Evolutionary conservation across 1,284 basidiomycete genomes (phyloP), one percentile per base, ranked within the genome.

Genomic region (Apiotrichum gamsii): DNA sequence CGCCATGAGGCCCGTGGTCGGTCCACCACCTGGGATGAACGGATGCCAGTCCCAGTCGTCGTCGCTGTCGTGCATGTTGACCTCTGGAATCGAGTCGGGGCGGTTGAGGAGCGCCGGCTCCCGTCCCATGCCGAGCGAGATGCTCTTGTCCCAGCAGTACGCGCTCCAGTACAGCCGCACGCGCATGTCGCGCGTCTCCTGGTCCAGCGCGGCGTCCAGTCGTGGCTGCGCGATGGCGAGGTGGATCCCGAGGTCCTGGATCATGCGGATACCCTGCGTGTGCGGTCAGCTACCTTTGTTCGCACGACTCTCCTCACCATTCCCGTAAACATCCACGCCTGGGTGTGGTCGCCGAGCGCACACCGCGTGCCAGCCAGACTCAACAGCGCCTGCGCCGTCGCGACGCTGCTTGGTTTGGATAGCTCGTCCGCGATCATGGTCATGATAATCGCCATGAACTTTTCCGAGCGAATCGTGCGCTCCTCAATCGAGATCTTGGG

Each of bases 321-420:
- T 9, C 56, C 56, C 0, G 56, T 55, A 15, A 58, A 55, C 34
- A 58, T 45, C 56, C 56, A 58, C 24, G 56, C 53, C 40, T 56
- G 53, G 11, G 51, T 58, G 16, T 49, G 48, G 31, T 58, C 44
- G n/a, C 56, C 56, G 10, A 47, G 34, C 1, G 56, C 54, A n/a
- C 48, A 51, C 15, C 48, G 46, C 20, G 53, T 50, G n/a, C 56
- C 56, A 1, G 53, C 54, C 1, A 58, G 29, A 6, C 43, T 45
- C 3, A 58, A 30, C 6, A 58, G 47, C 2, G 56, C 56, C 47
- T 58, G 53, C 2, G 49, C 43, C 3, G 45, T 51, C 3, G 41
- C 43, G 5, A 58, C 51, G 18, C 46, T 47, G 39, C 53, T 52
- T 5, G 57, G 54, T 31, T 52, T 52, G 28, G 33, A 42, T 4